phyloP scores from a whole-genome alignment of 2,329 filamentous ascomycete species.

The Cladosporium phlei region DNA sequence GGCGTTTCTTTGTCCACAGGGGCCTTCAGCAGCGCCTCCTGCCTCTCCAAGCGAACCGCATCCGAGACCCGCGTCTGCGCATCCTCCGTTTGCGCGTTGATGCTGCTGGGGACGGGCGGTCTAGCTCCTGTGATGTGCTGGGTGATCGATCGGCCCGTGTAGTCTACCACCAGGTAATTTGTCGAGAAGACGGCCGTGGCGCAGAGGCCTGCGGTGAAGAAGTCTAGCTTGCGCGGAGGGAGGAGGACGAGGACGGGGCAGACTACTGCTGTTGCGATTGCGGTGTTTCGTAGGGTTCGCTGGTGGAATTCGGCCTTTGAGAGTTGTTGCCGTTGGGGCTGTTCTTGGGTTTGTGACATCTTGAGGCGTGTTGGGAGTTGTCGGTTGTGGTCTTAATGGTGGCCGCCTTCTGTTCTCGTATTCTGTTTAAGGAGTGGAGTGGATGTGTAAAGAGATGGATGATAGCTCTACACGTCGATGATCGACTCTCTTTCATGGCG shows the following conservation, averaged over 20 bases:
- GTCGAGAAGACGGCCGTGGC: slow-evolving; percentile 46
- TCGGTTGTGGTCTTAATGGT: too few species aligned
- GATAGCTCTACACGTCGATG: too few species aligned
- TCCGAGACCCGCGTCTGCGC: slow-evolving; percentile 5
- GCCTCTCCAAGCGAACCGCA: slow-evolving; percentile 14
- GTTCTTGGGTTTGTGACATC: slow-evolving; percentile 26
- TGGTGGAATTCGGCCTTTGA: too few species aligned
- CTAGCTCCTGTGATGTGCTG: slow-evolving; percentile 23
- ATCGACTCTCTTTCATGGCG: too few species aligned
- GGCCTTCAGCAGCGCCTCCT: slow-evolving; percentile 19
- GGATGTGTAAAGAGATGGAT: too few species aligned
- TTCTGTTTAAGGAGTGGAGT: too few species aligned
- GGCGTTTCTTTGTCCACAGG: slow-evolving; percentile 20
- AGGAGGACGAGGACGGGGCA: slow-evolving; percentile 53
- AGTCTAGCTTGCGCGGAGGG: slow-evolving; percentile 58
- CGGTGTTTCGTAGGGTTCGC: slow-evolving; percentile 39
- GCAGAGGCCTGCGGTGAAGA: slow-evolving; percentile 54
- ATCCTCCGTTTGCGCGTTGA: slow-evolving; percentile 2
- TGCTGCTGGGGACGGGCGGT: background rate
- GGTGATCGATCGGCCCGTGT: slow-evolving; percentile 27
- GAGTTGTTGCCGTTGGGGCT: slow-evolving; percentile 21
- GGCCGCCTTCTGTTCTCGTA: too few species aligned
- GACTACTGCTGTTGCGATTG: slow-evolving; percentile 46
- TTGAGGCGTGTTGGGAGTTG: too few species aligned
- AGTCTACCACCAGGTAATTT: slow-evolving; percentile 43